Base-by-base conservation (phyloP, 2,329 filamentous ascomycete genomes). In the Exutisphaerella laricina region DNA sequence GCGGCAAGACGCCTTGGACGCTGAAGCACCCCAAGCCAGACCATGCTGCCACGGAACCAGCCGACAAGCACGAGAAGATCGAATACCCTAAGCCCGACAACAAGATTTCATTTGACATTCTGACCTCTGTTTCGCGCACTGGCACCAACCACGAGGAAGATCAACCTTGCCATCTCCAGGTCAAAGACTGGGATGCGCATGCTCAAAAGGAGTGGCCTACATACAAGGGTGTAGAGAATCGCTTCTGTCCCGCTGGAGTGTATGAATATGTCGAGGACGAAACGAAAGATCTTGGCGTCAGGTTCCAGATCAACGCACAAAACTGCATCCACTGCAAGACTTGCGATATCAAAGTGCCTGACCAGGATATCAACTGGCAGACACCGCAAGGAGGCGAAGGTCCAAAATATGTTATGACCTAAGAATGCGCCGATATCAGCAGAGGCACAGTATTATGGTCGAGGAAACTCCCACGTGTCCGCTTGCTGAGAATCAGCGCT, bases 311-410 rank as follows among this genome's bases (percentile, higher is more conserved):
- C 64, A 97, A 97, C 61, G 72, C 89, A 36, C 90, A 97, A 66
- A 97, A 96, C 70, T 98, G 92, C 66, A 94, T 98, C 53, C 92
- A 98, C 70, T 98, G 92, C 77, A 98, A 98, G 77, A 98, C 92
- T 10, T 98, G 92, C 66, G 92, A 98, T 67, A 98, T 98, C 71
- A 98, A 98, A 72, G 90, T 88, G 12, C 92, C 92, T 5, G 79
- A 83, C 50, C 92, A 98, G 71, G 92, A 97, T 63, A 97, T 98
- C 68, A 96, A 95, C 28, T 65, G 88, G 88, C 80, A 88, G 57
- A 92, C 92, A 22, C 92, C 92, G 5, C 88, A 96, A 46, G 63
- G 92, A 53, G 92, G 90, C 39, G 92, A 82, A 60, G 79, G 79
- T 4, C 79, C 79, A 6, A 82, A 82, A 61, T 83, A 83, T 57